Evolutionary conservation across 257 asterid genomes (phyloP).

Genomic region (Vinca minor): DNA sequence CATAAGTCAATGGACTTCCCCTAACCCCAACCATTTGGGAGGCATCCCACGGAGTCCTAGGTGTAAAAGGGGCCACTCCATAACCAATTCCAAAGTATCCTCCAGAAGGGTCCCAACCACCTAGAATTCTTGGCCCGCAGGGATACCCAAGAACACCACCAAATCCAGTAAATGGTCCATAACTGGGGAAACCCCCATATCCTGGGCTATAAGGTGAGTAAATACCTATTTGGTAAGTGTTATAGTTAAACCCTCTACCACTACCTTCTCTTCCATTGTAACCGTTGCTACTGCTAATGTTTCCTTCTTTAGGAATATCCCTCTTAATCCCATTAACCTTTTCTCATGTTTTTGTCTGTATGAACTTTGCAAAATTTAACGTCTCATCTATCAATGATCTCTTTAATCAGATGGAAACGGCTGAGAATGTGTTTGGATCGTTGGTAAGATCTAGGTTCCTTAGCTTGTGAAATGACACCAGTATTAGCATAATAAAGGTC

Average conservation of each 20-base stretch:
- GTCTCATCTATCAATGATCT: no score
- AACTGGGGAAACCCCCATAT: conserved; percentile 41
- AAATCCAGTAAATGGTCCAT: conserved; percentile 29
- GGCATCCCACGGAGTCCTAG: conserved; percentile 44
- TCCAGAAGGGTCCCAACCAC: conserved; percentile 46
- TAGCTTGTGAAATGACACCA: no score
- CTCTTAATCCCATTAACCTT: conserved; percentile 90
- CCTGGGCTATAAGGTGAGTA: conserved; percentile 35
- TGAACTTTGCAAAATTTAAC: no score
- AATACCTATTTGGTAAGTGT: conserved; percentile 34
- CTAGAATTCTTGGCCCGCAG: conserved; percentile 42
- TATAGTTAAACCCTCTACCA: conserved; percentile 36
- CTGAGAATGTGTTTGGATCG: no score
- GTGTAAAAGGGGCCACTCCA: conserved; percentile 41
- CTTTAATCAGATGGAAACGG: no score
- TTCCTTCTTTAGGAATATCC: conserved; percentile 82
- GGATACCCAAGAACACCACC: conserved; percentile 51
- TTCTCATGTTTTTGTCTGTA: no score
- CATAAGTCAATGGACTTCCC: conserved; percentile 42
- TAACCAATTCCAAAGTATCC: conserved; percentile 55
- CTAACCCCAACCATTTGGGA: conserved; percentile 39
- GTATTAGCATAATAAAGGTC: no score
- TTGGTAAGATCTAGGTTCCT: no score
- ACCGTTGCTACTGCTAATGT: conserved; percentile 24
- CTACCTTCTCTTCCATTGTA: conserved; percentile 34